phyloP scores from a whole-genome alignment of 306 rosid genomes.

The Prunus mongolica region DNA sequence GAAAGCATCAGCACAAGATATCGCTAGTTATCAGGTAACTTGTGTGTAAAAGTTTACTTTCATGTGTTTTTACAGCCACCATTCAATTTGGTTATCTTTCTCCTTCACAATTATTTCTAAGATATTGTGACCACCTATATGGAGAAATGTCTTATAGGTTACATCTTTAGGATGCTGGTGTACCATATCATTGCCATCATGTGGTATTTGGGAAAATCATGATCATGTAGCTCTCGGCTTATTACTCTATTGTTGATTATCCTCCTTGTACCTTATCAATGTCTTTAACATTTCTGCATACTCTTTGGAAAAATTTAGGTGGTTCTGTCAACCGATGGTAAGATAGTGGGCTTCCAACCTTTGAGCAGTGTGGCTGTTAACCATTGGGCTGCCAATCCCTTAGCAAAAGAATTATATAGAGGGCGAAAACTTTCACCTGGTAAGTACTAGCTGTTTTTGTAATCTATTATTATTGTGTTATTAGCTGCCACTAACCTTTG shows the following conservation, averaged over 20 bases:
- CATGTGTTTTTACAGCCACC: not conserved
- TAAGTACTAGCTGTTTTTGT: slow-evolving; percentile 26
- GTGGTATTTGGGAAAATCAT: not conserved
- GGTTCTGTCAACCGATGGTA: slow-evolving; percentile 65
- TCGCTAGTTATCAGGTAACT: slow-evolving; percentile 90
- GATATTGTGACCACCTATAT: not conserved
- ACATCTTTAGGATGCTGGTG: not conserved
- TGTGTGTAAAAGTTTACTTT: slow-evolving; percentile 2
- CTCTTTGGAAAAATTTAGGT: slow-evolving; percentile 45
- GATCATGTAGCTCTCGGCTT: not conserved
- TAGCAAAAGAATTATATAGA: slow-evolving; percentile 75
- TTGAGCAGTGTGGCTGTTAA: slow-evolving; percentile 81
- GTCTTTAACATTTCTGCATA: not conserved
- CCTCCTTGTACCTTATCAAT: not conserved
- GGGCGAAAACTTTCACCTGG: slow-evolving; percentile 84
- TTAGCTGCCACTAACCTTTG: slow-evolving; percentile 3
- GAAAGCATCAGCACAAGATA: slow-evolving; percentile 57
- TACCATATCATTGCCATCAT: not conserved
- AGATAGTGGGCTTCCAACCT: slow-evolving; percentile 84
- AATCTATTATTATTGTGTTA: slow-evolving; percentile 4
- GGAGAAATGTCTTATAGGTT: not conserved
- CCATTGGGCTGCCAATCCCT: slow-evolving; percentile 84
- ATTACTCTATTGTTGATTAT: not conserved
- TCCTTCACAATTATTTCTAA: not conserved
- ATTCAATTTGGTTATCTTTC: not conserved